Base-by-base conservation (phyloP, 345 rosid species). In the Turritis glabra region DNA sequence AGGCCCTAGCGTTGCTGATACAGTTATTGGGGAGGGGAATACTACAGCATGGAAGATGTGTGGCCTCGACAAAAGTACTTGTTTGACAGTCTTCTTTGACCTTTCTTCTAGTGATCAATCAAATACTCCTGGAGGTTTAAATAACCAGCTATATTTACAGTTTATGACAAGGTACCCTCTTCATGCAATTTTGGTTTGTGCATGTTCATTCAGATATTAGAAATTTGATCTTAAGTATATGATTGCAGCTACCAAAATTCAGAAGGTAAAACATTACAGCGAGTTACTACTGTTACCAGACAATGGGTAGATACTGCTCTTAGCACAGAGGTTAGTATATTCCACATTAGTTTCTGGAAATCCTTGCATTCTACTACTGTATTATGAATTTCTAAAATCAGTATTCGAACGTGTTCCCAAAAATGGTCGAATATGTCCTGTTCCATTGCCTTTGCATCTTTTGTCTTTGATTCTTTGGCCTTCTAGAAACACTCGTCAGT, bases 31-130 rank as follows among this genome's bases (percentile, higher is more conserved):
- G 48, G 97, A 95, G 82, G 99, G 99, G 35, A 91, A 87, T 80
- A 92, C 97, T 46, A 80, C 85, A 17, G 85, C 83, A 35, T 95
- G 99, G 99, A 95, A 92, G 81, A 87, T 95, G 97, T 92, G 99
- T 82, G 98, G 99, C 71, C 91, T 95, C 69, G 96, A 92, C 81
- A 90, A 81, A 71, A 92, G 97, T 82, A 90, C 97, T 74, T 95
- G 97, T 83, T 82, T 92, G 72, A 92, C 99, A 0, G 96, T 92
- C 70, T 86, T 90, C 72, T 95, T 95, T 79, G 99, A 95, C 85
- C 84, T 95, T 77, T 88, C 97, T 54, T 85, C 97, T 48, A 87
- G 89, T 78, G 99, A 77, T 55, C 80, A 80, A 66, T 82, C 91
- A 75, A 85, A 63, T 85, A 62, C 79, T 62, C 90, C 90, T 11